Evolutionary conservation across 768 basidiomycete genomes (phyloP).

Genomic region (Xanthoconium stramineum): DNA sequence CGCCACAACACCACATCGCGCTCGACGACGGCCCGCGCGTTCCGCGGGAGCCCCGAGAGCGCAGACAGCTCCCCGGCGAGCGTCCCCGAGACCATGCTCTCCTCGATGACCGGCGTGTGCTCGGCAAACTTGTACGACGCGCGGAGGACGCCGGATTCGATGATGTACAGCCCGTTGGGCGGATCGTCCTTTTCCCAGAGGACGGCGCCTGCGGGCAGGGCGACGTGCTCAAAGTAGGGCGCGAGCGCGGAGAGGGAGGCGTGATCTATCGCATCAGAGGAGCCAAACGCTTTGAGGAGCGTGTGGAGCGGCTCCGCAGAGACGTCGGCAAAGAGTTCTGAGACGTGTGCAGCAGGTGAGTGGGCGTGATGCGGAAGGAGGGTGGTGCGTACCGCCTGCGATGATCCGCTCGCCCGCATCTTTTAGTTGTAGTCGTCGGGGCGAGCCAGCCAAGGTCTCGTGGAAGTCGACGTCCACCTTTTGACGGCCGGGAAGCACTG

Average conservation of each 20-base stretch:
- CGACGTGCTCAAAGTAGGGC: slow-evolving; percentile 66
- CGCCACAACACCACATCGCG: slow-evolving; percentile 78
- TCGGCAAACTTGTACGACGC: slow-evolving; percentile 80
- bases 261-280: slow-evolving; percentile 57
- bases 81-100: slow-evolving; percentile 93
- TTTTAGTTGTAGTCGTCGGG: slow-evolving; percentile 61
- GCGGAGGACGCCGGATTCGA: slow-evolving; percentile 82
- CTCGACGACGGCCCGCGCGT: slow-evolving; percentile 85
- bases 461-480: slow-evolving; percentile 45
- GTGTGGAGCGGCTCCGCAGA: slow-evolving; percentile 67
- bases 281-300: slow-evolving; percentile 75
- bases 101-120: slow-evolving; percentile 64
- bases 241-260: slow-evolving; percentile 60
- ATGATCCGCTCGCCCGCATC: slow-evolving; percentile 73
- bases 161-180: slow-evolving; percentile 83
- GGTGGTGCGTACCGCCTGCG: slow-evolving; percentile 45
- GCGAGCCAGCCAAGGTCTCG: slow-evolving; percentile 52
- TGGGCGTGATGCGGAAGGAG: neutral
- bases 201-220: slow-evolving; percentile 52
- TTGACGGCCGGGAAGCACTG: slow-evolving; percentile 59
- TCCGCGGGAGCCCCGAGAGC: slow-evolving; percentile 73
- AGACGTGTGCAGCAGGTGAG: neutral
- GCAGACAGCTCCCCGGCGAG: slow-evolving; percentile 90
- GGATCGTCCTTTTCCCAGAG: slow-evolving; percentile 78
- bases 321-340: slow-evolving; percentile 32